Conservation (phyloP, 345 rosid genomes). For the Gossypium turneri region DNA sequence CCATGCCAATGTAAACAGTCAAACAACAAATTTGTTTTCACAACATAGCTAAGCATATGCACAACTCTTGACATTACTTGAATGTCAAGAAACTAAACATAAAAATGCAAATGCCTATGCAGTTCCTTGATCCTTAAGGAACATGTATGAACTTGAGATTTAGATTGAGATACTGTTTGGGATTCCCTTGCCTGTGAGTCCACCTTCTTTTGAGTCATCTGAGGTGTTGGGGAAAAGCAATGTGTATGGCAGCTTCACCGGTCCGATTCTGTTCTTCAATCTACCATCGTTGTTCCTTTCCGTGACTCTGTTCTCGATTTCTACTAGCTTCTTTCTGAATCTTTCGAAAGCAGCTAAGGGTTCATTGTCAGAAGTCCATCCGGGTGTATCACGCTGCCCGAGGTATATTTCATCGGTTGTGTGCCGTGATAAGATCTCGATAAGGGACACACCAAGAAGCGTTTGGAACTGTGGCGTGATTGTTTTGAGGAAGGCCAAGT, state of each 20-base stretch:
- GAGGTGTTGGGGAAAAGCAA: slow-evolving; percentile 72
- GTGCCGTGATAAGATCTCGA: slow-evolving; percentile 78
- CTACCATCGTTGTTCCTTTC: slow-evolving; percentile 54
- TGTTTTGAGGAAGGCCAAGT: slow-evolving; percentile 65
- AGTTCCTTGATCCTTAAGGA: too few species aligned
- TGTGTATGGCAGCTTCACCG: slow-evolving; percentile 75
- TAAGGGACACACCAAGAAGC: slow-evolving; percentile 75
- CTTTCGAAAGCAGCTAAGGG: slow-evolving; percentile 58
- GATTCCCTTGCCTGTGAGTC: slow-evolving; percentile 82
- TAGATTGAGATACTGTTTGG: slow-evolving; percentile 88
- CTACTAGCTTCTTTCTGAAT: slow-evolving; percentile 43
- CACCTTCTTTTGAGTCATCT: slow-evolving; percentile 51
- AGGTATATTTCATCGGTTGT: slow-evolving; percentile 81
- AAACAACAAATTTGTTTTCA: background rate
- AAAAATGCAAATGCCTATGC: background rate
- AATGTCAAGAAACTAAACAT: background rate
- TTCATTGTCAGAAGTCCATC: slow-evolving; percentile 76
- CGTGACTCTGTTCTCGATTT: slow-evolving; percentile 55
- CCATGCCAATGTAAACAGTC: background rate
- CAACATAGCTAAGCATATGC: background rate
- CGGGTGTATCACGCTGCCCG: slow-evolving; percentile 66
- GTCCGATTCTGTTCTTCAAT: slow-evolving; percentile 72
- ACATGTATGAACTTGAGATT: background rate
- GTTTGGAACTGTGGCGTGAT: slow-evolving; percentile 91
- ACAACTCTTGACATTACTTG: background rate